Evolutionary conservation across 352 stramenopile species (phyloP), one percentile per base, ranked within the genome.

Genomic region (Phytophthora colocasiae): DNA sequence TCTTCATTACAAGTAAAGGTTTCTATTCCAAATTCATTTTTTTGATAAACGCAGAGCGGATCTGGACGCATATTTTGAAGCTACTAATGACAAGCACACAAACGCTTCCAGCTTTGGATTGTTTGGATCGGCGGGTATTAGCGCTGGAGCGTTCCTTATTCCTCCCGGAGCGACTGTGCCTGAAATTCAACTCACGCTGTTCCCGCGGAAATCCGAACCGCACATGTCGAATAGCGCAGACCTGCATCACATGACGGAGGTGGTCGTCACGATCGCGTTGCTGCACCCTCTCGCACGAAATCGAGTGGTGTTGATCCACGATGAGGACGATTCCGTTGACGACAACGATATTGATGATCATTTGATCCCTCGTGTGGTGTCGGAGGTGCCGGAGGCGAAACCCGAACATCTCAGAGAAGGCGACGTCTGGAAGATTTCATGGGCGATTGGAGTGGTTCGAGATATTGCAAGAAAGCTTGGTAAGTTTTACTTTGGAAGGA

Each of bases 161-260:
- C 81, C 89, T 8, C 88, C 88, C 0, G 87, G 84, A n/a, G 63
- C 69, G 11, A 91, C 81, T 6, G 27, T 76, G 3, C 87, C 90
- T n/a, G 81, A 97, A 58, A 85, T 97, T 50, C 89, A 97, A 67
- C 69, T 97, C 19, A 97, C 92, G 7, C 76, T 97, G 31, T 98
- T 98, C 49, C 92, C 91, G 5, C 78, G 75, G 8, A 85, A 93
- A 34, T 90, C 75, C 0, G 90, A 97, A 72, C 90, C 90, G 6
- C 85, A 96, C 53, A 77, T 87, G 22, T 77, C 70, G 4, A 89
- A 83, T 19, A 89, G 58, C 24, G 68, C 65, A 11, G 53, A 55
- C 12, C 60, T 90, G 7, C 69, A 87, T 24, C 74, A 88, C 51
- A 70, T 61, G 10, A 59, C 59, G 1, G 71, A 90, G 49, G 78